Evolutionary conservation across 169 alveolate species (phyloP).

Genomic region (Cytauxzoon felis): DNA sequence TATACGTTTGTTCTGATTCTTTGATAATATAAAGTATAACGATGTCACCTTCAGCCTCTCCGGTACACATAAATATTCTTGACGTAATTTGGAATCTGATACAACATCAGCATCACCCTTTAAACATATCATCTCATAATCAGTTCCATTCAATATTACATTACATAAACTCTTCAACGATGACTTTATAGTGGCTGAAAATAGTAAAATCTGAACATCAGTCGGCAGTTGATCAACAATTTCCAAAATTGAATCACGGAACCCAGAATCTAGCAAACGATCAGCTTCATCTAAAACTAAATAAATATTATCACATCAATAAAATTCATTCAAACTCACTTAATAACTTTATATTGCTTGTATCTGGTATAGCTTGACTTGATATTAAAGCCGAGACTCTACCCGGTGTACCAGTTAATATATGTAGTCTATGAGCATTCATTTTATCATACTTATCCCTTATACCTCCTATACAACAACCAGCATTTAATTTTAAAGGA

Average conservation of each 20-base stretch:
- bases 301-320: neutral
- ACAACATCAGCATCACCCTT: conserved; percentile 57
- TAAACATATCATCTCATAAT: conserved; percentile 47
- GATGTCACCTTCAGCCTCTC: conserved; percentile 84
- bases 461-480: conserved; percentile 73
- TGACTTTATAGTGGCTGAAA: conserved; percentile 75
- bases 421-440: conserved; percentile 64
- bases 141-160: conserved; percentile 24
- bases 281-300: conserved; percentile 92
- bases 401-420: conserved; percentile 69
- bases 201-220: conserved; percentile 60
- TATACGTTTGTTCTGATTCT: conserved; percentile 82
- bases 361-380: conserved; percentile 44
- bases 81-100: conserved; percentile 74
- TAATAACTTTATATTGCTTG: conserved; percentile 37
- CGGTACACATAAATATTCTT: conserved; percentile 78
- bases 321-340: conserved; percentile 31
- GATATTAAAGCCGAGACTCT: conserved; percentile 51
- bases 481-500: conserved; percentile 56
- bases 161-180: conserved; percentile 58
- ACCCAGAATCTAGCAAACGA: conserved; percentile 88
- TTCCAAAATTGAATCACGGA: conserved; percentile 77
- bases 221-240: conserved; percentile 64
- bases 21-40: conserved; percentile 84
- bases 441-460: conserved; percentile 59